Percentiles rank a stretch among this genome's conserved stretches.
These are phyloP conservation scores for Turritis glabra DNA, from an alignment of 345 rosid species.

Conservation along the genomic window DNA sequence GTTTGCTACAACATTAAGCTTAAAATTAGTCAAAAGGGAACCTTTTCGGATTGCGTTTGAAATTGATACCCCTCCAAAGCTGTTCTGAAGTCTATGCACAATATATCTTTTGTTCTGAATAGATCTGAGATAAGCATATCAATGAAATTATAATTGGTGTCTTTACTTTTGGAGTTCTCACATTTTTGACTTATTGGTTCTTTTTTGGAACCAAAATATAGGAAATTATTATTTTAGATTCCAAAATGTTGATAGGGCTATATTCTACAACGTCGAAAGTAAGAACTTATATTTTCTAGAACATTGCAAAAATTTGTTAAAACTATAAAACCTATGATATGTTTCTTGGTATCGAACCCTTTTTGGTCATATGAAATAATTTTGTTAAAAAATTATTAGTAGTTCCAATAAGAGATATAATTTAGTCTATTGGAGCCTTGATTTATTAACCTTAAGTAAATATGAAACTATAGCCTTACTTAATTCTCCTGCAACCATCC, in stretches of 20 bases:
- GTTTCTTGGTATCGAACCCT: neutral
- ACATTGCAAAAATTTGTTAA: neutral
- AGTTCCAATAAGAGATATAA: neutral
- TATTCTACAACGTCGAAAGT: neutral
- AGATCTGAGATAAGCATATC: neutral
- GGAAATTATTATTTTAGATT: neutral
- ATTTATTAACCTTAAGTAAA: neutral
- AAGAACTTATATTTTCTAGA: neutral
- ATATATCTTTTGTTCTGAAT: neutral
- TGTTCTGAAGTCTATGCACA: slow-evolving; percentile 1
- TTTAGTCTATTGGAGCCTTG: neutral
- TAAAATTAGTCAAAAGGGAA: slow-evolving; percentile 25
- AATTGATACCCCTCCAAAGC: slow-evolving; percentile 18
- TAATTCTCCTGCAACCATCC: too few species aligned
- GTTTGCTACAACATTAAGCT: neutral
- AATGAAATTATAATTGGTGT: neutral
- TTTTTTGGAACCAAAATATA: neutral
- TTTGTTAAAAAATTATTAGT: too few species aligned
- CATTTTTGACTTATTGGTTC: neutral
- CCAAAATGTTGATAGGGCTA: neutral
- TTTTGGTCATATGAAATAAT: neutral
- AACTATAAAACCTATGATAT: neutral
- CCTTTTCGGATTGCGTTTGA: slow-evolving; percentile 12
- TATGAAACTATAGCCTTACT: too few species aligned
- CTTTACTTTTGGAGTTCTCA: neutral